Evolutionary conservation across 2,329 filamentous ascomycete species (phyloP).

Genomic region (Alternaria sp.): DNA sequence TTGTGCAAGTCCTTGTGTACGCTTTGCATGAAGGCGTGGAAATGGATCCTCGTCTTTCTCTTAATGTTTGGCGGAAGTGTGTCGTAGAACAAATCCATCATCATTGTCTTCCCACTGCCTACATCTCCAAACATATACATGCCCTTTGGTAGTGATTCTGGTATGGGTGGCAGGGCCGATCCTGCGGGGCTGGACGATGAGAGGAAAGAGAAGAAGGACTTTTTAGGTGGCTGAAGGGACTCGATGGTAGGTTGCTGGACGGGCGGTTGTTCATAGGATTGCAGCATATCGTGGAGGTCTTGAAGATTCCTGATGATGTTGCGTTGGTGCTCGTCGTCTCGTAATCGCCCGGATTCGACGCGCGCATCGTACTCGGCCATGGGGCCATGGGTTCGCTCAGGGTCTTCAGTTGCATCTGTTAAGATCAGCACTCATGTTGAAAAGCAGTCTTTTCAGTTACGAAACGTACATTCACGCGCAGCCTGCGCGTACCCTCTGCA

Average conservation of each 20-base stretch:
- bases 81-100: constrained; percentile 98
- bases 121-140: constrained; percentile 97
- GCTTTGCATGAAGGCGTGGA: constrained; percentile 99
- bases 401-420: constrained; percentile 22
- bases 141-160: constrained; percentile 80
- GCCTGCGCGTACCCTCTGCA: constrained; percentile 42
- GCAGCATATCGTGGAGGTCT: constrained; percentile 84
- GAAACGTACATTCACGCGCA: constrained; percentile 32
- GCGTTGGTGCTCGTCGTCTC: constrained; percentile 91
- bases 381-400: constrained; percentile 64
- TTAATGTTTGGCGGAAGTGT: constrained; percentile 82
- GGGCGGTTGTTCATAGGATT: constrained; percentile 74
- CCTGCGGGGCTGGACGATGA: constrained; percentile 55
- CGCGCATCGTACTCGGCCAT: constrained; percentile 87
- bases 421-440: constrained; percentile 14
- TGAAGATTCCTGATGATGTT: constrained; percentile 89
- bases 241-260: constrained; percentile 82
- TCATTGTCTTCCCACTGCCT: constrained; percentile 97
- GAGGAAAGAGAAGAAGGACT: constrained; percentile 69
- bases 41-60: constrained; percentile 92
- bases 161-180: constrained; percentile 62
- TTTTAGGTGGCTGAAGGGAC: constrained; percentile 65
- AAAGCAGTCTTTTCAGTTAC: background rate
- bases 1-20: constrained; percentile 90
- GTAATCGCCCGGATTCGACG: constrained; percentile 75